Conservation (phyloP, 1,284 basidiomycete genomes). For the Tilletia walkeri region DNA sequence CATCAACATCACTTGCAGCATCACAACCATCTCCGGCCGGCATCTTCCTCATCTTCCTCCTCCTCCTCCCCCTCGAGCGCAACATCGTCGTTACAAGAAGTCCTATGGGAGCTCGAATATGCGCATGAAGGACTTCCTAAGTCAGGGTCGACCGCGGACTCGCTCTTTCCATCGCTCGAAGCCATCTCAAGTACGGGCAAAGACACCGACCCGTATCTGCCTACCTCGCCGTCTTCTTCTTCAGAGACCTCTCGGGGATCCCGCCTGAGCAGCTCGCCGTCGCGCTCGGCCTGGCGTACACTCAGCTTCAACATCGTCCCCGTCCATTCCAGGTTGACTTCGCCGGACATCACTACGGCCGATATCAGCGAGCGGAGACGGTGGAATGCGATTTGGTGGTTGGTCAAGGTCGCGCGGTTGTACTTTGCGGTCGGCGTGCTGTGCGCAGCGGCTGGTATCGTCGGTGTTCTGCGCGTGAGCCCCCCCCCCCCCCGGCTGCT, state of each 20-base stretch:
- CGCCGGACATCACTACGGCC: constrained; percentile 15
- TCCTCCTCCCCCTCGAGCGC: neutral
- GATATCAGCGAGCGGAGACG: constrained; percentile 21
- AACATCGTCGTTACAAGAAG: constrained; percentile 6
- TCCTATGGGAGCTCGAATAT: constrained; percentile 20
- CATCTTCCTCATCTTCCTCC: too few species aligned
- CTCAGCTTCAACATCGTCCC: constrained; percentile 27
- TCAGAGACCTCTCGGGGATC: too few species aligned
- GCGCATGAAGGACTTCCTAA: constrained; percentile 1
- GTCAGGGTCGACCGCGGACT: constrained; percentile 18
- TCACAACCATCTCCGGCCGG: constrained; percentile 8
- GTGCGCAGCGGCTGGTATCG: constrained; percentile 33
- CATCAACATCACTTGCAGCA: constrained; percentile 20
- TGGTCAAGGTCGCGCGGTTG: constrained; percentile 29
- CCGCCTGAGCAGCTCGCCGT: too few species aligned
- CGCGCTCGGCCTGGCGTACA: constrained; percentile 23
- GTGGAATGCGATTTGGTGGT: constrained; percentile 34
- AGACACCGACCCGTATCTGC: neutral
- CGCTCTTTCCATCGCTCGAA: constrained; percentile 9
- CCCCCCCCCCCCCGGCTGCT: neutral
- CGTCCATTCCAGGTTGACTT: neutral
- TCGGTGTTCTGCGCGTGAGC: constrained; percentile 30
- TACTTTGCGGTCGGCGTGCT: constrained; percentile 32
- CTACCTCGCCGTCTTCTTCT: neutral
- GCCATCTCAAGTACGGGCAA: neutral